A percentile compares a stretch with the other conserved stretches of the same genome.
Evolutionary conservation across 1,284 basidiomycete genomes (phyloP).

Genomic region (Papiliotrema laurentii): DNA sequence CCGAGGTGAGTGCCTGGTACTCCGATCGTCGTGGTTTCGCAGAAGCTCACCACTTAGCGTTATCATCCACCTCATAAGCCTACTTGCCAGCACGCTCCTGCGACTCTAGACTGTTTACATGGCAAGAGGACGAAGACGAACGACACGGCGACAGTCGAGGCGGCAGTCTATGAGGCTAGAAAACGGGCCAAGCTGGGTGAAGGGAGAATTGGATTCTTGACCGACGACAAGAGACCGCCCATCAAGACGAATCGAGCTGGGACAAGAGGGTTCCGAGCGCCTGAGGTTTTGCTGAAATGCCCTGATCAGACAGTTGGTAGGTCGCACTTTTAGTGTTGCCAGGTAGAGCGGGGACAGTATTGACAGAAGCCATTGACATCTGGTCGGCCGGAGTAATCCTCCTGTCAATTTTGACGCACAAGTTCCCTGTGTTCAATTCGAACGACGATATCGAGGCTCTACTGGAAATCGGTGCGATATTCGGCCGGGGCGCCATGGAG

Average conservation of each 20-base stretch:
- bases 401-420: slow-evolving; percentile 83
- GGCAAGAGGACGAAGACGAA: slow-evolving; percentile 50
- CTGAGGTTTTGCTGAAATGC: slow-evolving; percentile 94
- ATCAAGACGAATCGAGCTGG: slow-evolving; percentile 96
- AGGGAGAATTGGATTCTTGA: slow-evolving; percentile 46
- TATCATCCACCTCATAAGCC: slow-evolving; percentile 47
- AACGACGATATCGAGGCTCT: slow-evolving; percentile 92
- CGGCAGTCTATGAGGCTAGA: slow-evolving; percentile 61
- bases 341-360: neutral
- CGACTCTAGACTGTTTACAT: slow-evolving; percentile 61
- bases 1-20: slow-evolving; percentile 60
- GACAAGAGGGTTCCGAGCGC: slow-evolving; percentile 93
- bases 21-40: neutral
- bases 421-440: slow-evolving; percentile 93
- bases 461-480: slow-evolving; percentile 86
- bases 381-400: slow-evolving; percentile 94
- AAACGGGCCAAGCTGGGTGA: slow-evolving; percentile 49
- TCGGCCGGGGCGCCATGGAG: slow-evolving; percentile 81
- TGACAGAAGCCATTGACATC: slow-evolving; percentile 79
- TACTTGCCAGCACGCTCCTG: slow-evolving; percentile 66
- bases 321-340: neutral
- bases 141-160: slow-evolving; percentile 41
- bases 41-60: slow-evolving; percentile 23
- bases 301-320: slow-evolving; percentile 85
- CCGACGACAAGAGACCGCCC: slow-evolving; percentile 56